Evolutionary conservation across 2,329 filamentous ascomycete genomes (phyloP).

Genomic region (Cercospora citrullina): DNA sequence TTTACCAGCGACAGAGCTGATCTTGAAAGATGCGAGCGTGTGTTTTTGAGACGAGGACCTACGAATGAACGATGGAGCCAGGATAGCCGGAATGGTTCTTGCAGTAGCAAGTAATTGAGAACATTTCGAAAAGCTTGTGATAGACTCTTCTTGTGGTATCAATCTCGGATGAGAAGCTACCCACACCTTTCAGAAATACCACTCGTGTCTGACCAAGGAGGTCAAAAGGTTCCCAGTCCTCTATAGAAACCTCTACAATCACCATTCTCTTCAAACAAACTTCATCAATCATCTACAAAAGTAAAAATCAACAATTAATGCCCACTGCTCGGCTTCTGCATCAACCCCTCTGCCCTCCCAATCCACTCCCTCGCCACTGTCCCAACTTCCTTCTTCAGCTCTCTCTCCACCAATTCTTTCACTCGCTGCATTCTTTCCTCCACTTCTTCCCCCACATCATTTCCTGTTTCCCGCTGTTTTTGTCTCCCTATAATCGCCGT

Average conservation of each 20-base stretch:
- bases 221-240: too few species aligned
- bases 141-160: background rate
- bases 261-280: too few species aligned
- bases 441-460: background rate
- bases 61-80: background rate
- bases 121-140: background rate
- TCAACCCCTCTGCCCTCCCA: conserved; percentile 51
- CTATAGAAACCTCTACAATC: too few species aligned
- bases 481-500: conserved; percentile 72
- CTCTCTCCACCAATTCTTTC: conserved; percentile 55
- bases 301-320: conserved; percentile 37
- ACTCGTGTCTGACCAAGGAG: too few species aligned
- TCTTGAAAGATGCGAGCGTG: background rate
- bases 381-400: conserved; percentile 49
- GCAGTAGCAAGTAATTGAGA: background rate
- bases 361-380: conserved; percentile 53
- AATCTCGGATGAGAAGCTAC: background rate
- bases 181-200: background rate
- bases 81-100: background rate
- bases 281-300: background rate
- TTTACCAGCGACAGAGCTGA: background rate
- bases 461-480: background rate
- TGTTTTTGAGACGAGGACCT: background rate
- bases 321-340: conserved; percentile 48
- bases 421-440: background rate